Percentiles rank a stretch among this genome's conserved stretches.
Conservation (phyloP, 768 basidiomycete genomes). For the Russula virescens region DNA sequence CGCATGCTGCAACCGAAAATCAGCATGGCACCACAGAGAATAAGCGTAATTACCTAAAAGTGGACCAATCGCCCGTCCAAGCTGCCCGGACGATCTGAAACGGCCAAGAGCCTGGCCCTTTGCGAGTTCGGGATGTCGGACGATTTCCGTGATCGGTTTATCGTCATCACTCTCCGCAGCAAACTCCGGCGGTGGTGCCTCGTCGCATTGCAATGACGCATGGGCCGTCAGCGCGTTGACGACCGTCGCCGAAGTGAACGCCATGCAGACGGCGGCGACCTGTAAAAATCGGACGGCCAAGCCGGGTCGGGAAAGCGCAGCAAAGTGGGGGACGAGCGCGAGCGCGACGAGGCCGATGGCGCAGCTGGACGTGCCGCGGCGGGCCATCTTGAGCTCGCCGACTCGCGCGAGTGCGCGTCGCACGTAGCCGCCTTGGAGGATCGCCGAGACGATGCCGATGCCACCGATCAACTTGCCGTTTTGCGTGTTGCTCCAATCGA, state of each 20-base stretch:
- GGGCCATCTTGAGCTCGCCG: constrained; percentile 80
- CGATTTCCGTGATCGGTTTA: constrained; percentile 30
- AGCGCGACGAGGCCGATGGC: constrained; percentile 65
- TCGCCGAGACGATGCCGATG: constrained; percentile 85
- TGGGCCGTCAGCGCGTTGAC: constrained; percentile 90
- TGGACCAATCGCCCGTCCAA: constrained; percentile 90
- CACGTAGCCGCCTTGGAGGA: constrained; percentile 93
- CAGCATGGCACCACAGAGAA: neutral
- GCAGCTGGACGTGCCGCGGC: constrained; percentile 72
- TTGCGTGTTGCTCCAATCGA: constrained; percentile 85
- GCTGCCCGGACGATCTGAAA: constrained; percentile 90
- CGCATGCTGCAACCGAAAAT: constrained; percentile 53
- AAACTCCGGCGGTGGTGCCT: constrained; percentile 34
- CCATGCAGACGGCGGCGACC: constrained; percentile 75
- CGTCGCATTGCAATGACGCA: constrained; percentile 88
- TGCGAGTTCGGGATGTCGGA: constrained; percentile 59
- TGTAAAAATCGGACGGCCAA: constrained; percentile 51
- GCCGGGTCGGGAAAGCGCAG: constrained; percentile 37
- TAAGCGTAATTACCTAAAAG: constrained; percentile 52
- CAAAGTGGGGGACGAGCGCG: constrained; percentile 58
- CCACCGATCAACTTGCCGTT: constrained; percentile 80
- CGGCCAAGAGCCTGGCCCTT: constrained; percentile 80
- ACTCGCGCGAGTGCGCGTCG: constrained; percentile 69
- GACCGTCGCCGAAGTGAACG: constrained; percentile 93
- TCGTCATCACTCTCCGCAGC: constrained; percentile 52